Evolutionary conservation across 192 early-diverging fungal genomes (phyloP), one percentile per base, ranked within the genome.

Genomic region (Coemansia furcata): DNA sequence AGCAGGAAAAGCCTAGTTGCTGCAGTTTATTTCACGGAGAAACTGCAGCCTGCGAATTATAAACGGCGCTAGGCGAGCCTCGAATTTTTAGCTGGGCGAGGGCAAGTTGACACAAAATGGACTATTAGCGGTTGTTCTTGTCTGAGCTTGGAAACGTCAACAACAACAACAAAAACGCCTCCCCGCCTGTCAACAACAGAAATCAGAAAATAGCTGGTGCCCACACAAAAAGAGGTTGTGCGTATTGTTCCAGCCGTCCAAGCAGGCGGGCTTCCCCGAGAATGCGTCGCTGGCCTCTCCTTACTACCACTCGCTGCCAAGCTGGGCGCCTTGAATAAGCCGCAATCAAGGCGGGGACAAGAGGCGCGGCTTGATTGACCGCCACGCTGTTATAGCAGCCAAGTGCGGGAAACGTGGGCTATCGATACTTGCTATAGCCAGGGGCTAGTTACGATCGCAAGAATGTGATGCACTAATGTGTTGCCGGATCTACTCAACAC

Each of bases 21-120:
- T 33, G 57, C 57, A 59, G 57, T 59, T 59, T 59, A 59, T 36
- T 59, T 37, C 57, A 36, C 50, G 30, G 50, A 54, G 50, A 26
- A 32, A 57, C 54, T 57, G 54, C 54, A 57, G 54, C 30, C 7
- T 17, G 54, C n/a, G 15, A 46, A 47, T 23, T 21, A 44, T n/a
- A 19, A 47, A n/a, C 19, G 39, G 15, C 12, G n/a, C 46, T 19
- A 47, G 46, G 46, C 19, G 46, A 47, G 46, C 46, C 46, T 47
- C n/a, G 46, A 47, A 21, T 47, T 19, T 21, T 47, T 21, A 47
- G 8, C 54, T 57, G 26, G 15, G 30, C 14, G 54, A 15, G 32
- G 30, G 54, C 15, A 17, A 7, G 29, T 57, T 32, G 54, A 4
- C 19, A 33, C 54, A 57, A 57, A 33, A 57, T 17, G 30, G 15